phyloP scores from a whole-genome alignment of 176 grass and related monocot species.

The Poa pratensis region DNA sequence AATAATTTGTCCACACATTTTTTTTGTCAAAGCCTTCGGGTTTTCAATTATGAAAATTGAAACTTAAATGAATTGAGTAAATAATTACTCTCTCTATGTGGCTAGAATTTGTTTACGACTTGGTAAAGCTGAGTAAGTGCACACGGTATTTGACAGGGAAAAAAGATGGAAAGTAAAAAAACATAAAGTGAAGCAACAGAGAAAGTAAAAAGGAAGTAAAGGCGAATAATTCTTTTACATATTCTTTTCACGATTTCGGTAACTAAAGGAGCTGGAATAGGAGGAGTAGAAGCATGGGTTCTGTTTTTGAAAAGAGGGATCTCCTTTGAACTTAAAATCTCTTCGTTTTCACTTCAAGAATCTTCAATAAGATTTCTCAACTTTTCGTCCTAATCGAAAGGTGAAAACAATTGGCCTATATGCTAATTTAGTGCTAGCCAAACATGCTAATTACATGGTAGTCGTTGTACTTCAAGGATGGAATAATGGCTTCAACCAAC shows the following conservation, averaged over 20 bases:
- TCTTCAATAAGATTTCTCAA: neutral
- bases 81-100: neutral
- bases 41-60: neutral
- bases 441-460: slow-evolving; percentile 18
- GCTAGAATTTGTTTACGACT: neutral
- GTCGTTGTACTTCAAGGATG: slow-evolving; percentile 28
- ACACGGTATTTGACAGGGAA: neutral
- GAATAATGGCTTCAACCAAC: slow-evolving; percentile 40
- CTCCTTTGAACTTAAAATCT: slow-evolving; percentile 20
- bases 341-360: slow-evolving; percentile 46
- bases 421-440: neutral
- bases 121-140: neutral
- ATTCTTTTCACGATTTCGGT: neutral
- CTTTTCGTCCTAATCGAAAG: slow-evolving; percentile 10
- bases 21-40: neutral
- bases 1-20: neutral
- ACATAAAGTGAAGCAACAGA: slow-evolving; percentile 3
- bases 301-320: neutral
- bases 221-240: neutral
- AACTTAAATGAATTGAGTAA: neutral
- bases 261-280: slow-evolving; percentile 2
- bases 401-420: slow-evolving; percentile 30
- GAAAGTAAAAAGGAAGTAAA: slow-evolving; percentile 14
- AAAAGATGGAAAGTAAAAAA: neutral
- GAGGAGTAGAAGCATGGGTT: neutral